Conservation (phyloP, 345 rosid genomes). For the Sapria himalayana region DNA sequence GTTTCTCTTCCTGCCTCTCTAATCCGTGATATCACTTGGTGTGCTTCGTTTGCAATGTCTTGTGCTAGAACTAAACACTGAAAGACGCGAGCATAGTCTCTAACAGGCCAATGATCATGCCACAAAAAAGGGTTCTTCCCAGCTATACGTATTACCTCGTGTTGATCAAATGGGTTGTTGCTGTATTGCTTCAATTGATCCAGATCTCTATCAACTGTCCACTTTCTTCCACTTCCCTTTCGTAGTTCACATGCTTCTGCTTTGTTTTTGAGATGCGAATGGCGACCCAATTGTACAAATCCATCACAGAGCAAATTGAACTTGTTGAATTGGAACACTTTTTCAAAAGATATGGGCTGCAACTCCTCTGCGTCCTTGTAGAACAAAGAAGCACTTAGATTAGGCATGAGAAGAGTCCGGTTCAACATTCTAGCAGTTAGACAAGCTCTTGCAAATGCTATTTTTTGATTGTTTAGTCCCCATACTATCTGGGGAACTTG, state of each 20-base stretch:
- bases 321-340: slow-evolving; percentile 49
- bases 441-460: slow-evolving; percentile 90
- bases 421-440: slow-evolving; percentile 72
- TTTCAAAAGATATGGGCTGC: slow-evolving; percentile 61
- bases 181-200: slow-evolving; percentile 36
- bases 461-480: slow-evolving; percentile 97
- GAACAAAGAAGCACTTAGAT: slow-evolving; percentile 77
- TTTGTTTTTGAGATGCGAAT: slow-evolving; percentile 30
- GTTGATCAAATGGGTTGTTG: slow-evolving; percentile 21
- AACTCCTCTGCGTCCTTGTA: slow-evolving; percentile 68
- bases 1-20: slow-evolving; percentile 32
- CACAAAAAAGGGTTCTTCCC: slow-evolving; percentile 90
- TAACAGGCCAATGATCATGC: slow-evolving; percentile 98
- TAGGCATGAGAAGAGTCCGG: slow-evolving; percentile 83
- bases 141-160: slow-evolving; percentile 42
- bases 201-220: slow-evolving; percentile 64
- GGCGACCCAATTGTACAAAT: slow-evolving; percentile 49
- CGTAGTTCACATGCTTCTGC: slow-evolving; percentile 23
- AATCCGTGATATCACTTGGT: slow-evolving; percentile 51
- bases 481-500: slow-evolving; percentile 92
- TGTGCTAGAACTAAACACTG: slow-evolving; percentile 68
- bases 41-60: slow-evolving; percentile 55
- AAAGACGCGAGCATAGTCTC: slow-evolving; percentile 67
- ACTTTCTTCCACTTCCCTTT: slow-evolving; percentile 95
- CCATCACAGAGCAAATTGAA: slow-evolving; percentile 59